Percentiles rank a stretch among this genome's conserved stretches.
Evolutionary conservation across 2,329 filamentous ascomycete species (phyloP).

Genomic region (Cordyceps javanica): DNA sequence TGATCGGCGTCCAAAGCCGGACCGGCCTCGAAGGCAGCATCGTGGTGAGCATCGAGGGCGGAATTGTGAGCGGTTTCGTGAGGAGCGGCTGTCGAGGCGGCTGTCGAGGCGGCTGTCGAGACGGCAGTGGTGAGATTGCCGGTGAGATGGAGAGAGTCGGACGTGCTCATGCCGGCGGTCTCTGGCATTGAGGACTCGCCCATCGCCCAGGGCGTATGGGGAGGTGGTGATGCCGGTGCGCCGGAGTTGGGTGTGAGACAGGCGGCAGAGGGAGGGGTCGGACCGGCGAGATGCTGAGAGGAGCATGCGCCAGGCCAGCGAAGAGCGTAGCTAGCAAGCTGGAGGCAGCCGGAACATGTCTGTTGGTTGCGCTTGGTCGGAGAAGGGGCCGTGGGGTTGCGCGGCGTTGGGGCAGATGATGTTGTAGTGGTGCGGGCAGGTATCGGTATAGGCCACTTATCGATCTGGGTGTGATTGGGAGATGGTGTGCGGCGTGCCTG

Average conservation of each 20-base stretch:
- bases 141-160: not conserved
- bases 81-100: not conserved
- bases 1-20: constrained; percentile 7
- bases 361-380: not conserved
- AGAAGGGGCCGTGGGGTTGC: not conserved
- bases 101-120: not conserved
- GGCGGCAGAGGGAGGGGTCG: not conserved
- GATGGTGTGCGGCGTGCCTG: not conserved
- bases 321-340: not conserved
- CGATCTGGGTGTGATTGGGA: constrained; percentile 5
- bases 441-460: constrained; percentile 1
- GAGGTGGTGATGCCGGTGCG: not conserved
- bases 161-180: constrained; percentile 3
- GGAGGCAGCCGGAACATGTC: constrained; percentile 6
- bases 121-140: not conserved
- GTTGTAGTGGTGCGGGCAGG: not conserved
- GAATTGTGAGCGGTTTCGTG: constrained; percentile 16
- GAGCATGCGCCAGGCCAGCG: not conserved
- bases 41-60: no score
- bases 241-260: not conserved
- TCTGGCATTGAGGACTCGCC: not conserved
- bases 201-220: not conserved
- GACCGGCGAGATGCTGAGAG: not conserved
- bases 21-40: constrained; percentile 15
- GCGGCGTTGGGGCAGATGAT: not conserved